phyloP scores from a whole-genome alignment of 352 stramenopile species.

The Globisporangium spinosum region DNA sequence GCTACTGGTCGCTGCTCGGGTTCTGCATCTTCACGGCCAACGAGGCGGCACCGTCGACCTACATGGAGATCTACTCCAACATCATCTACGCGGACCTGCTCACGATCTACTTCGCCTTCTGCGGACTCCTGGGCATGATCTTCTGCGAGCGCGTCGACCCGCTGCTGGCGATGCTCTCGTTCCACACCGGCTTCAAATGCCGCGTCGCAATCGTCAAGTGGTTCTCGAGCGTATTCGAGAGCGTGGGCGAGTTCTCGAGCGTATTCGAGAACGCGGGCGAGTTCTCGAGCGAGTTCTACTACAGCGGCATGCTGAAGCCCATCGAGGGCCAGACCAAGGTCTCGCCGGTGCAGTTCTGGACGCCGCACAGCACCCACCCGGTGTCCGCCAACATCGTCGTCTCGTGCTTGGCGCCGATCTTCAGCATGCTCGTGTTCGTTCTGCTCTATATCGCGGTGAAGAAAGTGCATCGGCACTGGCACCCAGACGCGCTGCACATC shows the following conservation, averaged over 20 bases:
- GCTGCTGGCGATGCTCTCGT: slow-evolving; percentile 13
- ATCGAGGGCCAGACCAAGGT: neutral
- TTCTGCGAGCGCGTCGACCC: slow-evolving; percentile 26
- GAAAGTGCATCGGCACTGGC: slow-evolving; percentile 25
- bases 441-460: slow-evolving; percentile 1
- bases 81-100: slow-evolving; percentile 35
- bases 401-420: neutral
- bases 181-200: slow-evolving; percentile 16
- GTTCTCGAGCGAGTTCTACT: slow-evolving; percentile 4
- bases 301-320: neutral
- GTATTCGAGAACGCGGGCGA: neutral
- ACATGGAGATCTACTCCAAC: slow-evolving; percentile 25
- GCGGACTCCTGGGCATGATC: slow-evolving; percentile 18
- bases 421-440: neutral
- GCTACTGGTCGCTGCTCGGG: slow-evolving; percentile 35
- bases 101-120: slow-evolving; percentile 24
- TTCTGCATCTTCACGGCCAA: slow-evolving; percentile 36
- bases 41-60: slow-evolving; percentile 17
- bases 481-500: slow-evolving; percentile 1
- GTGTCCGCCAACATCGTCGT: neutral
- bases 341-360: slow-evolving; percentile 24
- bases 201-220: slow-evolving; percentile 8
- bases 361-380: neutral
- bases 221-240: neutral
- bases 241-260: neutral